Evolutionary conservation across 768 basidiomycete genomes (phyloP).

Genomic region (Psilocybe cyanescens): DNA sequence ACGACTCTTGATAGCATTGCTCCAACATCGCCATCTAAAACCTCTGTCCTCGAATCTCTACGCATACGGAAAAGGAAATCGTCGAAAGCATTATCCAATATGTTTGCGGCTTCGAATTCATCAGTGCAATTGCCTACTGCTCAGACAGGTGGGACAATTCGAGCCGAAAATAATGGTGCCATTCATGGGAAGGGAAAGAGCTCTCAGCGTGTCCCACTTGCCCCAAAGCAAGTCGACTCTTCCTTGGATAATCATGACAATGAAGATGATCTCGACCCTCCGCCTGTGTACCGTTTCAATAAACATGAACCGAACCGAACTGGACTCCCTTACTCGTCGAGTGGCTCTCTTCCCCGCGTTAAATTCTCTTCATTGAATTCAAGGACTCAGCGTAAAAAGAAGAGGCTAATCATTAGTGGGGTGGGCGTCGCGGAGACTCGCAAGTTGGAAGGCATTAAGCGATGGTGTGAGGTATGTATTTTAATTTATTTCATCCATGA

Average conservation of each 20-base stretch:
- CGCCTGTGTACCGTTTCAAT: conserved; percentile 20
- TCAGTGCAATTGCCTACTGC: conserved; percentile 18
- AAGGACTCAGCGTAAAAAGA: conserved; percentile 56
- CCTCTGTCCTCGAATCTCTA: conserved; percentile 44
- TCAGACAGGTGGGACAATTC: background rate
- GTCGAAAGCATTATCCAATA: conserved; percentile 34
- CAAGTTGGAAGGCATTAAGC: conserved; percentile 69
- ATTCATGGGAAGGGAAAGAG: conserved; percentile 5
- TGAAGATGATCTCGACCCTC: conserved; percentile 30
- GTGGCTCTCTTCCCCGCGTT: conserved; percentile 25
- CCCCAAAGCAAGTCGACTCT: conserved; percentile 29
- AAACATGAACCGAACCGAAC: conserved; percentile 21
- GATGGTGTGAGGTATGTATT: conserved; percentile 73
- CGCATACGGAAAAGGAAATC: conserved; percentile 37
- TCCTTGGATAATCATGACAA: conserved; percentile 28
- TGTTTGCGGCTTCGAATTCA: conserved; percentile 22
- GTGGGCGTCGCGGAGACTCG: conserved; percentile 60
- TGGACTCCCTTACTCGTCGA: conserved; percentile 19
- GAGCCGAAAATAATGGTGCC: background rate
- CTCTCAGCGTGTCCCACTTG: conserved; percentile 32
- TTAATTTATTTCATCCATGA: conserved; percentile 1
- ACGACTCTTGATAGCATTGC: conserved; percentile 49
- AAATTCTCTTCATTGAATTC: conserved; percentile 43
- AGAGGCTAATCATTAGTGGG: conserved; percentile 72
- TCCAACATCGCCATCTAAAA: conserved; percentile 41